Evolutionary conservation across 2,329 filamentous ascomycete genomes (phyloP).

Genomic region (Colletotrichum scovillei): DNA sequence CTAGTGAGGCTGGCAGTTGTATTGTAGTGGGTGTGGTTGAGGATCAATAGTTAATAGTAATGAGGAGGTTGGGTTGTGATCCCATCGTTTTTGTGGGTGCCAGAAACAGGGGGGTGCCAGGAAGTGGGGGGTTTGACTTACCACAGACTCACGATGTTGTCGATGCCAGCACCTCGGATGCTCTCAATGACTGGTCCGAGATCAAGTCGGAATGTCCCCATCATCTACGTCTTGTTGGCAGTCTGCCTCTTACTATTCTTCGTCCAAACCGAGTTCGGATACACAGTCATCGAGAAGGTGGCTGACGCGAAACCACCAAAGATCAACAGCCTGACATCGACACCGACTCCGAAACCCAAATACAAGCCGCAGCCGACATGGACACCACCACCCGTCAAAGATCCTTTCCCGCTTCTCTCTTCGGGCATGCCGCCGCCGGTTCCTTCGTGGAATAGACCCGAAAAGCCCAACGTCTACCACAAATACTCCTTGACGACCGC

Average conservation of each 20-base stretch:
- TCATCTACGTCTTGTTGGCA: not conserved
- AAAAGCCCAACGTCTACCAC: constrained; percentile 46
- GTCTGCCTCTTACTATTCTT: constrained; percentile 13
- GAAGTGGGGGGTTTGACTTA: too few species aligned
- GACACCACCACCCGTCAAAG: constrained; percentile 50
- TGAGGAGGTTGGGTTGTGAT: too few species aligned
- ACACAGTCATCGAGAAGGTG: not conserved
- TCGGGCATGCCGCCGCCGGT: constrained; percentile 52
- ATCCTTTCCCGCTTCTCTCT: constrained; percentile 55
- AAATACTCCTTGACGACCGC: constrained; percentile 50
- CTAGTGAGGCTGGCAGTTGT: too few species aligned
- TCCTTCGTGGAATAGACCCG: constrained; percentile 56
- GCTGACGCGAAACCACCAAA: not conserved
- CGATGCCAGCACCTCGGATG: constrained; percentile 20
- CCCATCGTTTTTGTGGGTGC: too few species aligned
- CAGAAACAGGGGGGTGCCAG: too few species aligned
- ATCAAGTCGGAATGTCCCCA: not conserved
- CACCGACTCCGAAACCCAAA: not conserved
- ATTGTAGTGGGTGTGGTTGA: too few species aligned
- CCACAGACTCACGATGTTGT: constrained; percentile 4
- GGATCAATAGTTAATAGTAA: too few species aligned
- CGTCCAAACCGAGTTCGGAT: constrained; percentile 1
- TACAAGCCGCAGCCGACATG: constrained; percentile 31
- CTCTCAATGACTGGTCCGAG: constrained; percentile 2
- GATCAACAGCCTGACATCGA: not conserved